These are phyloP conservation scores for Hevea brasiliensis DNA, from an alignment of 345 rosid species.

Conservation along the genomic window DNA sequence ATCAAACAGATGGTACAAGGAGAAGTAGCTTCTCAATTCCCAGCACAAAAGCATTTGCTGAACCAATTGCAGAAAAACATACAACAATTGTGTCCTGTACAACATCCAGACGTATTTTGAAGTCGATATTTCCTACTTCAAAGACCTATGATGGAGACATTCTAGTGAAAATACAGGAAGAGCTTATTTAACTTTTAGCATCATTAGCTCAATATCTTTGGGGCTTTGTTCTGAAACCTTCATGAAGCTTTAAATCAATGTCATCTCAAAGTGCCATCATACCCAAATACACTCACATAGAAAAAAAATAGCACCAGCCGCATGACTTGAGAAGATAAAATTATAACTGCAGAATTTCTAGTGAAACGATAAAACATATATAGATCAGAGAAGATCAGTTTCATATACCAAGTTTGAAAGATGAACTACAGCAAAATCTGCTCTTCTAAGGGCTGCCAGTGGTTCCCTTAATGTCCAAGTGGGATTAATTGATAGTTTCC, in stretches of 20 bases:
- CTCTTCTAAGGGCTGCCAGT: conserved; percentile 55
- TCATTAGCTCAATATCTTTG: conserved; percentile 41
- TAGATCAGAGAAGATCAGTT: background rate
- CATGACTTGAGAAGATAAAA: background rate
- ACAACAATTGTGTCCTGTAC: conserved; percentile 38
- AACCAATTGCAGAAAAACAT: conserved; percentile 80
- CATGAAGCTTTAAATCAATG: conserved; percentile 23
- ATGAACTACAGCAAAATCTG: conserved; percentile 66
- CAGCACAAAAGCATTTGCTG: conserved; percentile 62
- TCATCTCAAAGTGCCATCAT: background rate
- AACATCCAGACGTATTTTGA: conserved; percentile 39
- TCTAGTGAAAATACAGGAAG: conserved; percentile 55
- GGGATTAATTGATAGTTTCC: conserved; percentile 69
- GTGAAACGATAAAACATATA: background rate
- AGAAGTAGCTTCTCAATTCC: conserved; percentile 46
- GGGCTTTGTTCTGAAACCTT: conserved; percentile 53
- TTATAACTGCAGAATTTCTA: background rate
- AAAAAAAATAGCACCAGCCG: conserved; percentile 4
- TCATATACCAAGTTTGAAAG: conserved; percentile 58
- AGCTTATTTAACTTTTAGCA: conserved; percentile 49
- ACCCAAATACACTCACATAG: background rate
- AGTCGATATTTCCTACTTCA: conserved; percentile 41
- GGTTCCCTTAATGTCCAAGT: conserved; percentile 83
- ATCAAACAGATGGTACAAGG: background rate
- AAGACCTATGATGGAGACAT: conserved; percentile 62